Percentiles rank a stretch among this genome's conserved stretches.
Evolutionary conservation across 1,139 yeast species (phyloP).

Genomic region (Meyerozyma smithsonii): DNA sequence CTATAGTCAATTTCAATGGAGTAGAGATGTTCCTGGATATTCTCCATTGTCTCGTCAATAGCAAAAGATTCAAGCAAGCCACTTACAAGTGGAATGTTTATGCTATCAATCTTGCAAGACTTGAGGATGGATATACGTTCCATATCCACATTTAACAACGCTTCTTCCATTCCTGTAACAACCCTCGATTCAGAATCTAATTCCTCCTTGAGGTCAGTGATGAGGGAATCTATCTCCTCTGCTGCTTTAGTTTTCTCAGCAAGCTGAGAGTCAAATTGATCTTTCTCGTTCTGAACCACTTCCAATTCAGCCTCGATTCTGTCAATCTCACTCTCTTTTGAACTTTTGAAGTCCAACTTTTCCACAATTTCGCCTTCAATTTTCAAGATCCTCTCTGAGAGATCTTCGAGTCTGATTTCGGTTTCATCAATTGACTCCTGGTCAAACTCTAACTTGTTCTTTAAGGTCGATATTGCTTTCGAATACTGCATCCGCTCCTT

Average conservation of each 20-base stretch:
- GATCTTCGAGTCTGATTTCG: slow-evolving; percentile 33
- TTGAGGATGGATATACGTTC: slow-evolving; percentile 61
- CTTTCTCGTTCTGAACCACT: slow-evolving; percentile 35
- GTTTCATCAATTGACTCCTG: slow-evolving; percentile 51
- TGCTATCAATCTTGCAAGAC: slow-evolving; percentile 71
- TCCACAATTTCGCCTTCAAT: slow-evolving; percentile 30
- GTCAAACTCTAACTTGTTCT: slow-evolving; percentile 64
- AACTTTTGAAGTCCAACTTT: slow-evolving; percentile 26
- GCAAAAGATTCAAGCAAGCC: slow-evolving; percentile 54
- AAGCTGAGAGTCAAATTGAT: slow-evolving; percentile 18
- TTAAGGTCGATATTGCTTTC: slow-evolving; percentile 56
- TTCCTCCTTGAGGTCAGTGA: slow-evolving; percentile 34
- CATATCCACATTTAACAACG: slow-evolving; percentile 48
- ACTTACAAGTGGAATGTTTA: slow-evolving; percentile 57
- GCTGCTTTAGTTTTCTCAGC: slow-evolving; percentile 22
- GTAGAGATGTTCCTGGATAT: slow-evolving; percentile 37
- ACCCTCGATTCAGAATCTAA: slow-evolving; percentile 25
- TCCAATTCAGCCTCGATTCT: slow-evolving; percentile 47
- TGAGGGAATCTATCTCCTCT: slow-evolving; percentile 25
- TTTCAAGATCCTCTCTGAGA: slow-evolving; percentile 28
- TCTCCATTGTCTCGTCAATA: slow-evolving; percentile 36
- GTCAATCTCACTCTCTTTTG: slow-evolving; percentile 36
- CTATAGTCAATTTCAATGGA: slow-evolving; percentile 55
- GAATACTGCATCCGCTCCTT: slow-evolving; percentile 60
- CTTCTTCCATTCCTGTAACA: slow-evolving; percentile 44